Percentiles rank a stretch among this genome's conserved stretches.
Conservation (phyloP, 768 basidiomycete species). For the Sarcodon sp. region DNA sequence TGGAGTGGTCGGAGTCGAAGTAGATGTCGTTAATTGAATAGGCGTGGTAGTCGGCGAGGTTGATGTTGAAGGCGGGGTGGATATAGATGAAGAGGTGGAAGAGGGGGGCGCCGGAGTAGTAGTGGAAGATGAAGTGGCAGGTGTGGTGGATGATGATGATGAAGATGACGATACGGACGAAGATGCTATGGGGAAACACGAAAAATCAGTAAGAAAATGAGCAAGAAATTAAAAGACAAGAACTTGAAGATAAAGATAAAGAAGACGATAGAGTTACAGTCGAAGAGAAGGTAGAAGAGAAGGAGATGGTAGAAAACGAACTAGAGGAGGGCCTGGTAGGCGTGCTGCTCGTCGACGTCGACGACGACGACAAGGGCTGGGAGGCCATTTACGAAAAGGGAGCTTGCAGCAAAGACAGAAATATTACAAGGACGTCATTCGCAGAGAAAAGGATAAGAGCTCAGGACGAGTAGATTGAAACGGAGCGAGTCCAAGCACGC, state of each 20-base stretch:
- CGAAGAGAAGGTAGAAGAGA: not conserved
- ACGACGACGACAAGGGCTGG: not conserved
- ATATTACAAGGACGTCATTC: too few relatives aligned
- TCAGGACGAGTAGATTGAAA: too few relatives aligned
- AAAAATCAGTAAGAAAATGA: not conserved
- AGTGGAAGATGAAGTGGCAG: not conserved
- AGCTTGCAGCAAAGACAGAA: not conserved
- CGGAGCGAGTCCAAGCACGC: too few relatives aligned
- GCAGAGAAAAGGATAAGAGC: too few relatives aligned
- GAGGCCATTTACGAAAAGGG: not conserved
- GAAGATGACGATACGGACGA: not conserved
- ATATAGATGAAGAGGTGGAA: not conserved
- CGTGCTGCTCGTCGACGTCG: not conserved
- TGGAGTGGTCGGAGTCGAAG: not conserved
- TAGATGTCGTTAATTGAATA: not conserved
- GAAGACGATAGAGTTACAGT: slow-evolving; percentile 1
- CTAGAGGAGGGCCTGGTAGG: not conserved
- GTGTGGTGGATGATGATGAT: not conserved
- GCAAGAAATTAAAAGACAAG: not conserved
- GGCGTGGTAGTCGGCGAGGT: not conserved
- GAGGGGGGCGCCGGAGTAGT: not conserved
- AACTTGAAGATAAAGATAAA: slow-evolving; percentile 1
- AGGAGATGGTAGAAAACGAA: not conserved
- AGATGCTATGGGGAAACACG: not conserved
- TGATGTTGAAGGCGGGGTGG: not conserved